Evolutionary conservation across 441 rosid genomes (phyloP), one percentile per base, ranked within the genome.

Genomic region (Croton setiger): DNA sequence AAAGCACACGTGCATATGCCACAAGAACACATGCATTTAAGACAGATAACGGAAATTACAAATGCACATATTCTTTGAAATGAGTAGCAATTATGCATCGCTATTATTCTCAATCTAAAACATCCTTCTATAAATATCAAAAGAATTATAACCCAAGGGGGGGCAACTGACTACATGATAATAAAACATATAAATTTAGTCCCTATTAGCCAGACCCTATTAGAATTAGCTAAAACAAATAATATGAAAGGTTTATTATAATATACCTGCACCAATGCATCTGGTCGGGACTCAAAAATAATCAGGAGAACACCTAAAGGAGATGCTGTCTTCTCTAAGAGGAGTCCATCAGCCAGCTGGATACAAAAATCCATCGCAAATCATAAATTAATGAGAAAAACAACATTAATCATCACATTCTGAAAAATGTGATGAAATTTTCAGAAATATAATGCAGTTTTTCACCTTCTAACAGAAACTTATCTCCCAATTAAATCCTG

Each of bases 241-340:
- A 54, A 60, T 31, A 65, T 39, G 63, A 15, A 60, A 65, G 56
- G 45, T 56, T 21, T 53, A 48, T 15, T 58, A 7, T 41, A 9
- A 48, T 75, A 35, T 81, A 96, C 99, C 93, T 96, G 98, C 44
- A 96, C 96, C 61, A 96, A 84, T 45, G 99, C 98, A 60, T 96
- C 98, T 64, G 98, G 99, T 14, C 98, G 90, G 67, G 99, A 88
- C 80, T 92, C 99, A 78, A 96, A 95, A 75, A 96, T 86, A 79
- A 96, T 88, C 78, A 96, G 79, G 65, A 96, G 97, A 75, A 96
- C 99, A 61, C 99, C 99, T 79, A 96, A 79, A 60, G 99, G 96
- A 72, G 90, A 88, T 70, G 99, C 87, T 31, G 97, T 95, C 82
- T 92, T 92, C 85, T 95, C 99, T 72, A 95, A 76, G 70, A 87